These are phyloP conservation scores for Sphaerulina vaccinii DNA, from an alignment of 2,329 filamentous ascomycete genomes.

Conservation along the genomic window DNA sequence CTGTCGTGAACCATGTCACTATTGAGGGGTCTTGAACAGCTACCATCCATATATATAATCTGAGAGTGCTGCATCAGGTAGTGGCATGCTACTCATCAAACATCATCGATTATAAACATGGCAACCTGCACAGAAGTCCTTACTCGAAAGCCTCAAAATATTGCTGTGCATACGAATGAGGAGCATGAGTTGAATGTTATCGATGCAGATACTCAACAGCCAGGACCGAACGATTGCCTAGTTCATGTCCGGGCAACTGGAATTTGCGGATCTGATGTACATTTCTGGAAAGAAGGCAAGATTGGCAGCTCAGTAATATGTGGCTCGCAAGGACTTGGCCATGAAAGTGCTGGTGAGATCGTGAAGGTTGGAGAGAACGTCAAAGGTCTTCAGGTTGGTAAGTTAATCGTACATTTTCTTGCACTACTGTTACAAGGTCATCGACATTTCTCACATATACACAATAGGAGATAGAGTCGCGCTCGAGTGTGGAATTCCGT, in stretches of 20 bases:
- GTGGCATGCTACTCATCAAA: too few relatives aligned
- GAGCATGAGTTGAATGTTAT: conserved; percentile 34
- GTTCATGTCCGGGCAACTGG: conserved; percentile 37
- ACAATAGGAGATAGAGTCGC: conserved; percentile 34
- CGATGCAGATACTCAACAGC: conserved; percentile 27
- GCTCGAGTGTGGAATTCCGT: conserved; percentile 37
- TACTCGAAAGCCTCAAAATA: conserved; percentile 32
- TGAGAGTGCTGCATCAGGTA: too few relatives aligned
- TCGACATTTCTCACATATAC: not conserved
- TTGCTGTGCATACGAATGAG: conserved; percentile 36
- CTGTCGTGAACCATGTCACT: too few relatives aligned
- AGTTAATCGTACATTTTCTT: conserved; percentile 10
- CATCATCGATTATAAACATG: conserved; percentile 11
- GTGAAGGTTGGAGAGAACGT: conserved; percentile 30
- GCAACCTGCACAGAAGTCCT: conserved; percentile 25
- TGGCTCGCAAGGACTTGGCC: conserved; percentile 29
- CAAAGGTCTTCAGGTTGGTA: conserved; percentile 27
- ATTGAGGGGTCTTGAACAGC: too few relatives aligned
- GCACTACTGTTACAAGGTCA: not conserved
- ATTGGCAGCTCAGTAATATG: conserved; percentile 32
- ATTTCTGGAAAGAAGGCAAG: conserved; percentile 36
- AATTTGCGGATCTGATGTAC: conserved; percentile 37
- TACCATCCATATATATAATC: too few relatives aligned
- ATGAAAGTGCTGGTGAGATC: conserved; percentile 34
- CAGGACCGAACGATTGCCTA: conserved; percentile 33